A percentile compares a stretch with the other conserved stretches of the same genome.
Conservation (phyloP, 805 yeast genomes). For the Metschnikowia chrysomelidarum region DNA sequence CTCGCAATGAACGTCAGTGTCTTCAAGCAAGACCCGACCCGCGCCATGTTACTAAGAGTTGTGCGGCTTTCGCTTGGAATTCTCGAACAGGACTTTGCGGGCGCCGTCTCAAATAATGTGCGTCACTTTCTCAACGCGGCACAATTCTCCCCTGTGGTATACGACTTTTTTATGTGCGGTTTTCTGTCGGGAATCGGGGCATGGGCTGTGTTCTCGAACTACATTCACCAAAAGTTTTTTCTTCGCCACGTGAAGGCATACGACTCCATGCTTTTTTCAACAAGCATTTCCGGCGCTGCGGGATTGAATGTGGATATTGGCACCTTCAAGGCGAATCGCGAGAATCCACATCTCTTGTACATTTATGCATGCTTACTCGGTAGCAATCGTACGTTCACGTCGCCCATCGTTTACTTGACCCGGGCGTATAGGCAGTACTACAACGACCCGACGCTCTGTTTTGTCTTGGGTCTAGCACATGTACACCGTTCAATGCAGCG, state of each 20-base stretch:
- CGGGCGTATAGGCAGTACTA: constrained; percentile 67
- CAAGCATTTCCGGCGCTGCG: constrained; percentile 74
- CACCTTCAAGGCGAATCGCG: constrained; percentile 33
- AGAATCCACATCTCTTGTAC: constrained; percentile 67
- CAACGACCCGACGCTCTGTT: constrained; percentile 74
- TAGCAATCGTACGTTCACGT: constrained; percentile 76
- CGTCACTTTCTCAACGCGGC: constrained; percentile 63
- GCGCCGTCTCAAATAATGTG: constrained; percentile 51
- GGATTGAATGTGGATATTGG: constrained; percentile 58
- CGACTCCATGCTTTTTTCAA: constrained; percentile 60
- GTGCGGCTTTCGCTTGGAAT: constrained; percentile 64
- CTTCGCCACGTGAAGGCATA: constrained; percentile 86
- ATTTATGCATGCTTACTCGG: constrained; percentile 80
- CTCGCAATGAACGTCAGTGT: constrained; percentile 78
- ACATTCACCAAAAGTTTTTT: constrained; percentile 86
- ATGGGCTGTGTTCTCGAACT: constrained; percentile 62
- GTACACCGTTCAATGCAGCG: constrained; percentile 91
- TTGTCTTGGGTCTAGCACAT: constrained; percentile 75
- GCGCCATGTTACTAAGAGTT: constrained; percentile 58
- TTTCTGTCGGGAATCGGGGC: constrained; percentile 61
- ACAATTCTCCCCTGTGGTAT: constrained; percentile 72
- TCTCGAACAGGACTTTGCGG: constrained; percentile 47
- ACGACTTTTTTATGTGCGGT: constrained; percentile 64
- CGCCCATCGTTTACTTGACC: constrained; percentile 75
- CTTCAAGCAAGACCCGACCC: constrained; percentile 62